Percentiles rank a stretch among this genome's conserved stretches.
Conservation (phyloP, 441 rosid genomes). For the Eutrema salsugineum region DNA sequence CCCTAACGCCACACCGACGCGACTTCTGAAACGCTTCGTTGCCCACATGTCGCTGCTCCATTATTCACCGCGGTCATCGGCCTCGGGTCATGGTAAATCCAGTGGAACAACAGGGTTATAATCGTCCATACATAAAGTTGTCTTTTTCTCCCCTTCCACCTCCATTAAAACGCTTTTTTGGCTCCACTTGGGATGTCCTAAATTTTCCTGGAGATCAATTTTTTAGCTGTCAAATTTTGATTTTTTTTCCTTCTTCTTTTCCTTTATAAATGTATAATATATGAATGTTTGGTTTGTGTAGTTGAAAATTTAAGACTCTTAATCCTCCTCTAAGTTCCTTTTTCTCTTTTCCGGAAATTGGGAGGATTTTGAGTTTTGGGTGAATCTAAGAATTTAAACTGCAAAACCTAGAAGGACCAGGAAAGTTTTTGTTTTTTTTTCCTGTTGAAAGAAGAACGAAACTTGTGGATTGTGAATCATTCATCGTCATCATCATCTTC, state of each 20-base stretch:
- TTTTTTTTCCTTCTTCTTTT: not conserved
- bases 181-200: not conserved
- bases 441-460: not conserved
- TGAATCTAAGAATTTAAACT: not conserved
- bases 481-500: conserved; percentile 12
- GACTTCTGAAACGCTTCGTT: conserved; percentile 13
- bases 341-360: not conserved
- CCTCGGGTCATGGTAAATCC: not conserved
- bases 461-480: conserved; percentile 8
- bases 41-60: conserved; percentile 23
- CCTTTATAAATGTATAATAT: not conserved
- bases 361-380: not conserved
- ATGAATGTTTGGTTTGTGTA: not conserved
- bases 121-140: conserved; percentile 4
- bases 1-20: conserved; percentile 29
- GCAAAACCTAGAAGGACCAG: not conserved
- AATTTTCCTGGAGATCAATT: conserved; percentile 4
- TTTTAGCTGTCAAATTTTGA: conserved; percentile 11
- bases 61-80: conserved; percentile 23
- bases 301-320: not conserved
- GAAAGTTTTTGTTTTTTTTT: not conserved
- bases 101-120: conserved; percentile 7
- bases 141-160: conserved; percentile 1
- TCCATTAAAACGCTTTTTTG: conserved; percentile 22
- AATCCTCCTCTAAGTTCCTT: not conserved